Evolutionary conservation across 345 rosid species (phyloP).

Genomic region (Nephelium lappaceum): DNA sequence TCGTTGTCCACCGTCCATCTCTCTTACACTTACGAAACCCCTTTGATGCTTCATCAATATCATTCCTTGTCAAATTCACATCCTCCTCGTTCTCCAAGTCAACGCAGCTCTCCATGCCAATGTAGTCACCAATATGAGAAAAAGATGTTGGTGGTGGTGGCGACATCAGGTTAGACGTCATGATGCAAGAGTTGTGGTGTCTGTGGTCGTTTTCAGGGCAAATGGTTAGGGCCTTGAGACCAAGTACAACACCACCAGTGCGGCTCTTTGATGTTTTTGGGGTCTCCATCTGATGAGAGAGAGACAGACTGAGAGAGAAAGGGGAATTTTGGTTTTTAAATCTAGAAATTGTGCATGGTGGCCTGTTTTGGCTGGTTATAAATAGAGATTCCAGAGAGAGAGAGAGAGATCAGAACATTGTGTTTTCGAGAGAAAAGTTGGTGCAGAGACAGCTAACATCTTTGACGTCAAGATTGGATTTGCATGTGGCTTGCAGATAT

Average conservation of each 20-base stretch:
- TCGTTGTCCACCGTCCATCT: constrained; percentile 15
- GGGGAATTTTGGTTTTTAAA: neutral
- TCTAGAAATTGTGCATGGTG: neutral
- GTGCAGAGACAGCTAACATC: constrained; percentile 43
- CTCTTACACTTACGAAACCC: neutral
- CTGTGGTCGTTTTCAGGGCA: constrained; percentile 15
- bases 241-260: neutral
- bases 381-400: neutral
- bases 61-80: neutral
- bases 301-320: neutral
- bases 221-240: constrained; percentile 12
- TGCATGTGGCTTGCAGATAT: constrained; percentile 24
- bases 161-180: constrained; percentile 34
- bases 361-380: constrained; percentile 5
- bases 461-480: constrained; percentile 32
- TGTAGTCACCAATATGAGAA: constrained; percentile 58
- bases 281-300: constrained; percentile 22
- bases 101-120: constrained; percentile 79
- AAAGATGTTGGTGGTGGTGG: constrained; percentile 38
- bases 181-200: constrained; percentile 13
- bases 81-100: constrained; percentile 47
- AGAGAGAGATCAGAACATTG: neutral
- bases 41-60: neutral
- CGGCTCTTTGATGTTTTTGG: neutral
- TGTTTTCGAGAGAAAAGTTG: constrained; percentile 28